phyloP scores from a whole-genome alignment of 2,329 filamentous ascomycete genomes.

The Fusarium secorum region DNA sequence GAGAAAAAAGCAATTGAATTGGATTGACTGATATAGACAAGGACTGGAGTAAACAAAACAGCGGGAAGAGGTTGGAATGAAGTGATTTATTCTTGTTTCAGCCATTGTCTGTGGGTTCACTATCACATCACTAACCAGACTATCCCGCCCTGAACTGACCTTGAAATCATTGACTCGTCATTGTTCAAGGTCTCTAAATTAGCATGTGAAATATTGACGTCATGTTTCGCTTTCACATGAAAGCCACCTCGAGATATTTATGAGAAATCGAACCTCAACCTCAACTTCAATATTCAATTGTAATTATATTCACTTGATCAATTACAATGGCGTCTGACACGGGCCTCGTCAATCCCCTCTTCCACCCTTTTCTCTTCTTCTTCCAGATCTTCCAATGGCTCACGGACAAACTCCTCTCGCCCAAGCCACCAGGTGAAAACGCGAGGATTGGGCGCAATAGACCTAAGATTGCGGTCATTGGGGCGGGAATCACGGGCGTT shows the following conservation, averaged over 20 bases:
- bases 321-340: constrained; percentile 43
- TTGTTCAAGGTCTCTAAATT: neutral
- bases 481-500: constrained; percentile 76
- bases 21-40: neutral
- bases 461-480: constrained; percentile 74
- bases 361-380: constrained; percentile 66
- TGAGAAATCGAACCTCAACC: neutral
- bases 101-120: constrained; percentile 10
- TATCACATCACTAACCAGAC: neutral
- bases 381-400: constrained; percentile 73
- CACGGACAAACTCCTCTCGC: constrained; percentile 71
- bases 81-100: constrained; percentile 23
- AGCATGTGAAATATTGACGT: constrained; percentile 41
- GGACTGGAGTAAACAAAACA: constrained; percentile 3
- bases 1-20: neutral
- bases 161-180: constrained; percentile 32
- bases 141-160: neutral
- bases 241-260: neutral
- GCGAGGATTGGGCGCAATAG: constrained; percentile 57
- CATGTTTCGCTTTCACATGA: constrained; percentile 37
- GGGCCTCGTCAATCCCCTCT: constrained; percentile 50
- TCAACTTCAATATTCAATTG: neutral
- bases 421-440: constrained; percentile 69
- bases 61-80: constrained; percentile 23
- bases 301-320: neutral